Percentiles rank a stretch among this genome's conserved stretches.
phyloP scores from a whole-genome alignment of 164 flowering plant species.

The Warburgia ugandensis region DNA sequence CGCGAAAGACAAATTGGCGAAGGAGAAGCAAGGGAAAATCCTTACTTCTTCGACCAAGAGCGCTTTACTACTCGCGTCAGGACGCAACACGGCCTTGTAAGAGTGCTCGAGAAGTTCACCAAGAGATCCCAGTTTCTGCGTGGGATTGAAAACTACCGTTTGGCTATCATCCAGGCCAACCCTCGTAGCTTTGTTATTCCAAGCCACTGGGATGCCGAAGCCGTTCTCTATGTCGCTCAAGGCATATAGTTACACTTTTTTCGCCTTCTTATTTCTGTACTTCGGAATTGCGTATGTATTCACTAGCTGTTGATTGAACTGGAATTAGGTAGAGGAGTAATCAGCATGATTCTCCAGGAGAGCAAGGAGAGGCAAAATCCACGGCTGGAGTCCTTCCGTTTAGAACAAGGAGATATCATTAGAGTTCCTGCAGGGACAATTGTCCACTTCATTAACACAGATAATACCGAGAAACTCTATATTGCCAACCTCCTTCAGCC shows the following conservation, averaged over 20 bases:
- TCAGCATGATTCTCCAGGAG: constrained; percentile 7
- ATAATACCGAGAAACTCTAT: constrained; percentile 14
- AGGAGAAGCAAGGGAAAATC: background rate
- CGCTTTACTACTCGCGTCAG: background rate
- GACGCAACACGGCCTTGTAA: constrained; percentile 5
- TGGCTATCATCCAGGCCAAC: constrained; percentile 4
- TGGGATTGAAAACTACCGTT: constrained; percentile 8
- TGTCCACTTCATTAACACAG: constrained; percentile 8
- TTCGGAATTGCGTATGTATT: background rate
- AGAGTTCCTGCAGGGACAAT: constrained; percentile 14
- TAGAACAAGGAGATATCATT: constrained; percentile 21
- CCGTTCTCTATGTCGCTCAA: background rate
- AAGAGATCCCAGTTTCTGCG: constrained; percentile 1
- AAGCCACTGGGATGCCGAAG: constrained; percentile 11
- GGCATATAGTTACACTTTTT: background rate
- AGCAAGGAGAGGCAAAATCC: constrained; percentile 12
- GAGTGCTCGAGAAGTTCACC: constrained; percentile 3
- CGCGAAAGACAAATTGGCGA: too few relatives aligned
- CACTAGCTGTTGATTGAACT: background rate
- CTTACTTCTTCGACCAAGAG: constrained; percentile 4
- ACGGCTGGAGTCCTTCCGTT: too few relatives aligned
- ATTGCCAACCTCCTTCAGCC: constrained; percentile 11
- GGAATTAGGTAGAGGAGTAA: constrained; percentile 12
- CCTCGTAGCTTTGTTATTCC: constrained; percentile 8
- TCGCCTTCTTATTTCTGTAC: background rate